These are phyloP conservation scores for Ceratorhiza oryzae-sativae DNA, from an alignment of 1,284 basidiomycete genomes.

Conservation along the genomic window DNA sequence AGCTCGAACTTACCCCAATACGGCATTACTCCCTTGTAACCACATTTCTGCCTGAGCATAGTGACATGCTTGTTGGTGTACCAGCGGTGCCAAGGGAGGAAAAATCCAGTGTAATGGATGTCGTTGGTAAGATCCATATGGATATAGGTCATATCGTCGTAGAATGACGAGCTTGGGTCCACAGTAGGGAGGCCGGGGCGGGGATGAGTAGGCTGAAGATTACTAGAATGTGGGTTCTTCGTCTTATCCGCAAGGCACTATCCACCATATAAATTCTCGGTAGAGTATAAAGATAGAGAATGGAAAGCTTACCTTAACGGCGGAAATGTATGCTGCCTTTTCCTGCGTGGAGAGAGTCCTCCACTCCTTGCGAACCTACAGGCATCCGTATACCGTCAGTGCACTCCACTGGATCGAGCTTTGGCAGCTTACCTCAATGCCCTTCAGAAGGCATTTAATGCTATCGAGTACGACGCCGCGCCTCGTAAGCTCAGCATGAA, in stretches of 20 bases:
- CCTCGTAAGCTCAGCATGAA: too few species aligned
- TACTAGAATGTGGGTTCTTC: slow-evolving; percentile 14
- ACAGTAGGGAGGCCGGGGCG: slow-evolving; percentile 1
- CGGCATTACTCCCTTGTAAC: slow-evolving; percentile 34
- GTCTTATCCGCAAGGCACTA: slow-evolving; percentile 16
- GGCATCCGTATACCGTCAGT: neutral
- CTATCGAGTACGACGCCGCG: too few species aligned
- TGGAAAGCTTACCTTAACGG: slow-evolving; percentile 6
- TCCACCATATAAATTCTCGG: too few species aligned
- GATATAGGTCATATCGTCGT: slow-evolving; percentile 35
- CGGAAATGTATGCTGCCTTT: slow-evolving; percentile 29
- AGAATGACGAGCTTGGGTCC: neutral
- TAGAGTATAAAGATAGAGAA: neutral
- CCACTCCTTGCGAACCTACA: slow-evolving; percentile 33
- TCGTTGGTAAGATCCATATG: slow-evolving; percentile 31
- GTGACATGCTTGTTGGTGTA: neutral
- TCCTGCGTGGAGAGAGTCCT: slow-evolving; percentile 18
- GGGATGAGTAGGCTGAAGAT: slow-evolving; percentile 13
- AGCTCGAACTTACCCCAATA: slow-evolving; percentile 34
- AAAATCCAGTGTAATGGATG: slow-evolving; percentile 30
- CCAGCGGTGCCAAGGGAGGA: slow-evolving; percentile 34
- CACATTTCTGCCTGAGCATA: slow-evolving; percentile 4
- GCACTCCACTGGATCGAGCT: neutral
- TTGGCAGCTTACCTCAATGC: neutral
- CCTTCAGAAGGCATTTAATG: too few species aligned